Percentiles rank a stretch among this genome's conserved stretches.
Conservation (phyloP, 2,329 filamentous ascomycete genomes). For the Aspergillus pseudoviridinutans region DNA sequence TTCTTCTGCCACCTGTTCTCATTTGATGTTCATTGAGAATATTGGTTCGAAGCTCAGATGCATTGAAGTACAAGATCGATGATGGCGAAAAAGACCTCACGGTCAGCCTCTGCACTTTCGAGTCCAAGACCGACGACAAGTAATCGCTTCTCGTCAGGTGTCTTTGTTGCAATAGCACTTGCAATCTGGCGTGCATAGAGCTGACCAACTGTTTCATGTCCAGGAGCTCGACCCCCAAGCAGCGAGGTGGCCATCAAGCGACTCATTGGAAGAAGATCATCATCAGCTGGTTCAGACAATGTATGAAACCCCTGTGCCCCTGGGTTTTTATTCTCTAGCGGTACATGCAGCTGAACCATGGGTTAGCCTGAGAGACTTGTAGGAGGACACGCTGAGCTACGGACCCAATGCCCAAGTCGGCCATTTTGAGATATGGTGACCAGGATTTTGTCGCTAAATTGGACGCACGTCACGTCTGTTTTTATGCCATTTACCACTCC, state of each 20-base stretch:
- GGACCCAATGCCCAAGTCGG: conserved; percentile 85
- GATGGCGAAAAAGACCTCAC: conserved; percentile 41
- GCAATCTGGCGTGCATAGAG: conserved; percentile 87
- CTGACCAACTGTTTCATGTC: conserved; percentile 79
- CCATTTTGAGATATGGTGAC: conserved; percentile 85
- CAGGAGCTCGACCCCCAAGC: conserved; percentile 74
- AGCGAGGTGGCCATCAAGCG: conserved; percentile 84
- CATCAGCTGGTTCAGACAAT: conserved; percentile 43
- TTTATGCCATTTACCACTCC: conserved; percentile 62
- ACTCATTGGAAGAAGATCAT: conserved; percentile 66
- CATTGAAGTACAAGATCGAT: conserved; percentile 43
- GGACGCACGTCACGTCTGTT: conserved; percentile 69
- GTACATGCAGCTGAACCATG: conserved; percentile 26
- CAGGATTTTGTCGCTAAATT: conserved; percentile 86
- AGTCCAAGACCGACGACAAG: conserved; percentile 58
- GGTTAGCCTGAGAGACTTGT: conserved; percentile 6
- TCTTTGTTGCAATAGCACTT: conserved; percentile 68
- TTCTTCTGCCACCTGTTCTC: not conserved
- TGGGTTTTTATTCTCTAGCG: conserved; percentile 32
- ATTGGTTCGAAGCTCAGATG: conserved; percentile 23
- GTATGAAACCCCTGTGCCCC: conserved; percentile 36
- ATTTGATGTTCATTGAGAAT: not conserved
- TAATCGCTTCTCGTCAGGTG: conserved; percentile 59
- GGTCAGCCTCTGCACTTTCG: conserved; percentile 41
- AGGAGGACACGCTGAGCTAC: conserved; percentile 16